Percentiles rank a stretch among this genome's conserved stretches.
Evolutionary conservation across 2,329 filamentous ascomycete genomes (phyloP).

Genomic region (Exophiala viscosa): DNA sequence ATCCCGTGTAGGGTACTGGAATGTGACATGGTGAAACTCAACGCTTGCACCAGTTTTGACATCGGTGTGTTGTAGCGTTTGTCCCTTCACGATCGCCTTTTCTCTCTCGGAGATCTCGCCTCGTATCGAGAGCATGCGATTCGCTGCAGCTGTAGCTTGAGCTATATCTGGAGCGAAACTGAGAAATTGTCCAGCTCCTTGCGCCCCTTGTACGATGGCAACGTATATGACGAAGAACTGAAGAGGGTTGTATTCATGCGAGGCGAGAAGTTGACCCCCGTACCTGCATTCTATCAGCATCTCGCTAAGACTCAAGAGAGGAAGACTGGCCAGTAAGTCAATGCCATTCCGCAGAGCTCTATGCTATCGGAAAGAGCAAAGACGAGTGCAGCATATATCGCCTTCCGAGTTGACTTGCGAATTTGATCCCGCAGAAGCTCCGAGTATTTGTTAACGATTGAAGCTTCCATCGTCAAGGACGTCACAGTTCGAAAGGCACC

Average conservation of each 20-base stretch:
- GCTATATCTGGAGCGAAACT: constrained; percentile 59
- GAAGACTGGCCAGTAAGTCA: constrained; percentile 52
- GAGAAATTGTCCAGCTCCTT: constrained; percentile 64
- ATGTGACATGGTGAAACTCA: constrained; percentile 34
- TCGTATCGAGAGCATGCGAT: constrained; percentile 35
- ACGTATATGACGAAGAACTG: constrained; percentile 61
- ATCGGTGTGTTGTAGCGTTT: neutral
- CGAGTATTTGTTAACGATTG: constrained; percentile 61
- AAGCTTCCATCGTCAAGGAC: constrained; percentile 65
- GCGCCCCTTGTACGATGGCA: constrained; percentile 63
- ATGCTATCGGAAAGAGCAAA: constrained; percentile 68
- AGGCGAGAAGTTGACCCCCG: constrained; percentile 57
- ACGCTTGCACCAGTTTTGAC: constrained; percentile 31
- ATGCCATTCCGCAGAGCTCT: constrained; percentile 60
- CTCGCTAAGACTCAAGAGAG: neutral
- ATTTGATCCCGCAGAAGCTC: constrained; percentile 59
- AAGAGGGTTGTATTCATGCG: constrained; percentile 45
- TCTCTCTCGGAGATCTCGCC: constrained; percentile 3
- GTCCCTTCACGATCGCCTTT: constrained; percentile 59
- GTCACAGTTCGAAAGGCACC: constrained; percentile 70
- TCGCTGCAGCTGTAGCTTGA: constrained; percentile 38
- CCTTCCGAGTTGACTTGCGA: constrained; percentile 56
- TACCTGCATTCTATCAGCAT: constrained; percentile 48
- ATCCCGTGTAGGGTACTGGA: constrained; percentile 37
- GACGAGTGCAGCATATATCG: constrained; percentile 59